phyloP scores from a whole-genome alignment of 23 red algal genomes.

The Pyropia yezoensis region DNA sequence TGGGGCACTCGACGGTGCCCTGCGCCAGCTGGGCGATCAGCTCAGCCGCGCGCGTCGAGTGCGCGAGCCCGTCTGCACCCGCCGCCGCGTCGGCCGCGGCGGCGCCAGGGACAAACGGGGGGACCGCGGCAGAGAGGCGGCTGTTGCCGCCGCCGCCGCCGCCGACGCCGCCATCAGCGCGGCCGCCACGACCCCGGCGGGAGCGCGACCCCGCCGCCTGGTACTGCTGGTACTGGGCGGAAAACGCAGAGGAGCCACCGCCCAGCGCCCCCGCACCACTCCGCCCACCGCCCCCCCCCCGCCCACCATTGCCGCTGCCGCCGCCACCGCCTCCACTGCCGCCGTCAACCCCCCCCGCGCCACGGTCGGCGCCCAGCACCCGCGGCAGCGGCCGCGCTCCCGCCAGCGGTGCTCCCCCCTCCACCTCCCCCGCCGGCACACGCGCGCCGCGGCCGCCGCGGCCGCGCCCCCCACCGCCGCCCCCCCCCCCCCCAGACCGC shows the following conservation, averaged over 20 bases:
- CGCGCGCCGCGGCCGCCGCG: not conserved
- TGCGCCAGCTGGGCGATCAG: constrained; percentile 20
- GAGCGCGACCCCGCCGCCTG: too few relatives aligned
- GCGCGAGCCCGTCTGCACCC: not conserved
- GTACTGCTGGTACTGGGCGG: too few relatives aligned
- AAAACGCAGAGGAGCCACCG: not conserved
- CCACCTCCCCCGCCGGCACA: not conserved
- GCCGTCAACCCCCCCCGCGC: not conserved
- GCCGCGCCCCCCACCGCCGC: not conserved
- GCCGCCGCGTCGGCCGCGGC: not conserved
- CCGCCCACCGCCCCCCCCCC: not conserved
- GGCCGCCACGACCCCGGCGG: too few relatives aligned
- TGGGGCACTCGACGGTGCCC: constrained; percentile 45
- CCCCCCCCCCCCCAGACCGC: constrained; percentile 1
- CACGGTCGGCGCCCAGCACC: constrained; percentile 1
- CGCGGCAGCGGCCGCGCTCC: not conserved
- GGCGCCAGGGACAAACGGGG: not conserved
- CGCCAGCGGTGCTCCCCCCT: not conserved
- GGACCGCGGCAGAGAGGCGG: not conserved
- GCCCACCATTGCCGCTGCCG: not conserved
- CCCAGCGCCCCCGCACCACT: not conserved
- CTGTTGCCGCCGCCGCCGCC: not conserved
- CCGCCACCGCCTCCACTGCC: not conserved
- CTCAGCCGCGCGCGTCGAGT: constrained; percentile 10
- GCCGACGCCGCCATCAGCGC: not conserved